Evolutionary conservation across 2,329 filamentous ascomycete genomes (phyloP), one percentile per base, ranked within the genome.

Genomic region (Xylaria arbuscula): DNA sequence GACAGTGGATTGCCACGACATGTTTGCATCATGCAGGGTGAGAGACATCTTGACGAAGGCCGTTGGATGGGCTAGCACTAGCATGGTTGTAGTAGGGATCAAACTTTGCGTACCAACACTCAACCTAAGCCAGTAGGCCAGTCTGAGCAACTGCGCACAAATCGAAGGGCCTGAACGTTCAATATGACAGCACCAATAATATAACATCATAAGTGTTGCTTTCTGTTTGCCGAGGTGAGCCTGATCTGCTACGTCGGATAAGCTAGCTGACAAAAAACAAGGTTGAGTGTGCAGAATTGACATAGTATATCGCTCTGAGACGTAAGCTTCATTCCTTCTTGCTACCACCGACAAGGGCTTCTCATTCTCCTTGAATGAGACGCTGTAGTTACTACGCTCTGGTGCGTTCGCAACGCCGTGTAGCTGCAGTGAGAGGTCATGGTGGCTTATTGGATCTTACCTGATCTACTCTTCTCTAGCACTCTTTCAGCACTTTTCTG

Each of bases 281-380:
- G 9, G 15, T 40, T 17, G 47, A 54, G 5, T 38, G 8, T 13
- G 7, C n/a, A 53, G 53, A 48, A 38, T 5, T 24, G 22, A 48
- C 17, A 51, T 15, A 17, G 38, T 59, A 38, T 19, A 24, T 53
- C 45, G n/a, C 32, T 64, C 59, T 48, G 24, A 59, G 54, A 55
- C 22, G 40, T 60, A 63, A 60, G 55, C 55, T 67, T 50, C 60
- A 19, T 59, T 67, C 28, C 22, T 56, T 24, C 22, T 64, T 42
- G n/a, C 54, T 24, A 34, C 24, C 40, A 53, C 6, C 7, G 47
- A 45, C 34, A 28, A 58, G 13, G 28, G 11, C 24, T 58, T 54
- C 28, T 58, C 47, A 13, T 54, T 48, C 47, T 19, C 24, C 17
- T 34, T 54, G 3, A 13, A 13, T 15, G 28, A 8, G 40, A 32